phyloP scores from a whole-genome alignment of 192 early-diverging fungal species.

The Coemansia sp. region DNA sequence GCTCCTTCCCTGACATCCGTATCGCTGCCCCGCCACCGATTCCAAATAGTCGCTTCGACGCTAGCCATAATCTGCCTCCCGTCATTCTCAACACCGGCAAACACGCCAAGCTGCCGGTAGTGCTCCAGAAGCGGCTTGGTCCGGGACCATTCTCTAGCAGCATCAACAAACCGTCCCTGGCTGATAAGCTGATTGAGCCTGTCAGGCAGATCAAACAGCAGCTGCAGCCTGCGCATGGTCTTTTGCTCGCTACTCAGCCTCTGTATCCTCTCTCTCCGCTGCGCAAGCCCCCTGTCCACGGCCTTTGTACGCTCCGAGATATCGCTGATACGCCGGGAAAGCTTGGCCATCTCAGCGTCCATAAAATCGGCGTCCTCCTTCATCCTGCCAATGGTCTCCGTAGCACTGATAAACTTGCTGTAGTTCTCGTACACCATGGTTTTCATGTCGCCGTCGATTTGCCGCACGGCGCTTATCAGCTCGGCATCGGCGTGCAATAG shows the following conservation, averaged over 20 bases:
- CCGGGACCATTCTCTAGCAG: constrained; percentile 71
- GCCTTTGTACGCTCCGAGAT: constrained; percentile 56
- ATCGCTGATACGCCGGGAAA: constrained; percentile 63
- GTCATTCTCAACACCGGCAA: constrained; percentile 76
- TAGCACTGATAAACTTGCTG: constrained; percentile 92
- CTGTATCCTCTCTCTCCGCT: constrained; percentile 67
- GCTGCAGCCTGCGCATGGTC: constrained; percentile 76
- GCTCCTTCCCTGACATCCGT: constrained; percentile 35
- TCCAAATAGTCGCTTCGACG: constrained; percentile 61
- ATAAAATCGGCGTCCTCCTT: constrained; percentile 80
- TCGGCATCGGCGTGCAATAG: constrained; percentile 64
- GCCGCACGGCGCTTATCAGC: constrained; percentile 62
- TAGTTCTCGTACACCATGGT: constrained; percentile 99
- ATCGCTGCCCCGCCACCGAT: constrained; percentile 23
- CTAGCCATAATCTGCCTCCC: constrained; percentile 74
- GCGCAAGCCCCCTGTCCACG: constrained; percentile 62
- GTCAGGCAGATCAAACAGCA: constrained; percentile 83
- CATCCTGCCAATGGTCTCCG: constrained; percentile 89
- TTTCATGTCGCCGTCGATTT: constrained; percentile 95
- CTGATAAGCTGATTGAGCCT: constrained; percentile 63
- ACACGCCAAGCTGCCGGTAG: constrained; percentile 72
- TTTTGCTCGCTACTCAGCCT: constrained; percentile 70
- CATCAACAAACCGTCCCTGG: constrained; percentile 62
- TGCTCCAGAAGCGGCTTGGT: constrained; percentile 71
- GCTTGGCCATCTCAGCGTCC: constrained; percentile 76